Base-by-base conservation (phyloP, 768 basidiomycete species). In the Mycena latifolia region DNA sequence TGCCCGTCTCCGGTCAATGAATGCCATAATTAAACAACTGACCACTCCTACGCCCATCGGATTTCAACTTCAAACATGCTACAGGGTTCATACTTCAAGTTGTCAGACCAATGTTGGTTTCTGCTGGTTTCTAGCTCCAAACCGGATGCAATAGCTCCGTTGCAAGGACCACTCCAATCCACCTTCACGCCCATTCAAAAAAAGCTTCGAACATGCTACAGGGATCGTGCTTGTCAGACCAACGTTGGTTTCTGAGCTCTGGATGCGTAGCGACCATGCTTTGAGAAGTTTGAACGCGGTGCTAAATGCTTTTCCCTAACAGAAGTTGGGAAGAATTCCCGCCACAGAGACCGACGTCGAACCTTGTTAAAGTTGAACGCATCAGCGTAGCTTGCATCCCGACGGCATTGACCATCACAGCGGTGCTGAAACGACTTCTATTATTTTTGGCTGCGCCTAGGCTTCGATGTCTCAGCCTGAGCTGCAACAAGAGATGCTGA, bases 341-440 rank as follows among this genome's bases (percentile, higher is more conserved):
- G 51, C 41, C 25, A 22, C 11, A 35, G 18, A 1, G 28, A 20
- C 29, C 37, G 39, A 45, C 29, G 28, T 35, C 37, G 9, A 15
- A 39, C 39, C 5, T 7, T 18, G 11, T 29, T 25, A 39, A 7
- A 53, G n/a, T 35, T 35, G 24, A 47, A 8, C 28, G 29, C 14
- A 61, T 61, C 60, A 47, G 29, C 18, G 53, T 62, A 52, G 53
- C 52, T 47, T 47, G 53, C 41, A 39, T 22, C 31, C 11, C 31
- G 2, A 6, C 8, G 20, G 18, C 29, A 18, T 10, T 5, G 8
- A n/a, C 22, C 33, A 22, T 37, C n/a, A 22, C 37, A 14, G 15
- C 37, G 37, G 10, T 39, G 31, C 31, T 31, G 24, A 53, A 53
- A 33, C 22, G 20, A 33, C 2, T 52, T 24, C 31, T 52, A 29